Evolutionary conservation across 108 stramenopile species (phyloP).

Genomic region (Pseudonitzschia pungens): DNA sequence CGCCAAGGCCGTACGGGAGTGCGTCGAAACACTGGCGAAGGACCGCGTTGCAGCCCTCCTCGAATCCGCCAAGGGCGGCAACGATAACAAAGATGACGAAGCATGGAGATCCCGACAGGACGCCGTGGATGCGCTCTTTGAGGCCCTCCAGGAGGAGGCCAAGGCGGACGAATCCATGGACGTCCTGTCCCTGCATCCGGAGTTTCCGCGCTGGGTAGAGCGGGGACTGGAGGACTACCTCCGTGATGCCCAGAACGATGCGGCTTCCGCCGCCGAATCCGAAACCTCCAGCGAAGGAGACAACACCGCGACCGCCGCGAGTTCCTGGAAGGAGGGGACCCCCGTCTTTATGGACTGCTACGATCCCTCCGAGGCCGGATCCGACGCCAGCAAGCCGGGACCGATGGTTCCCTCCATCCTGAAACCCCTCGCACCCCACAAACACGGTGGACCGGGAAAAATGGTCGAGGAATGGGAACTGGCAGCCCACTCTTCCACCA

Average conservation of each 20-base stretch:
- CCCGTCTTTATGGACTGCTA: constrained; percentile 80
- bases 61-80: constrained; percentile 2
- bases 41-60: constrained; percentile 42
- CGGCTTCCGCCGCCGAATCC: not conserved
- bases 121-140: constrained; percentile 76
- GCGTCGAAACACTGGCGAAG: constrained; percentile 44
- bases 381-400: constrained; percentile 34
- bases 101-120: constrained; percentile 65
- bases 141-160: constrained; percentile 55
- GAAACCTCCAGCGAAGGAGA: constrained; percentile 2
- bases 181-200: constrained; percentile 57
- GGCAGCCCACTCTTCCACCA: constrained; percentile 62
- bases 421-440: constrained; percentile 59
- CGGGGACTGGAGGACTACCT: constrained; percentile 64
- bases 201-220: constrained; percentile 65
- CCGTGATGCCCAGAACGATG: constrained; percentile 27
- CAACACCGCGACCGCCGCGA: constrained; percentile 9
- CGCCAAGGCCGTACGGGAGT: constrained; percentile 30
- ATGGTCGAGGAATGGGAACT: constrained; percentile 89
- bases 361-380: constrained; percentile 1
- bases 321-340: constrained; percentile 23
- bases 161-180: constrained; percentile 37
- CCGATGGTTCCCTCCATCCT: constrained; percentile 64
- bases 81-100: not conserved
- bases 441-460: constrained; percentile 55